These are phyloP conservation scores for Trichoderma breve DNA, from an alignment of 2,329 filamentous ascomycete species.

Conservation along the genomic window DNA sequence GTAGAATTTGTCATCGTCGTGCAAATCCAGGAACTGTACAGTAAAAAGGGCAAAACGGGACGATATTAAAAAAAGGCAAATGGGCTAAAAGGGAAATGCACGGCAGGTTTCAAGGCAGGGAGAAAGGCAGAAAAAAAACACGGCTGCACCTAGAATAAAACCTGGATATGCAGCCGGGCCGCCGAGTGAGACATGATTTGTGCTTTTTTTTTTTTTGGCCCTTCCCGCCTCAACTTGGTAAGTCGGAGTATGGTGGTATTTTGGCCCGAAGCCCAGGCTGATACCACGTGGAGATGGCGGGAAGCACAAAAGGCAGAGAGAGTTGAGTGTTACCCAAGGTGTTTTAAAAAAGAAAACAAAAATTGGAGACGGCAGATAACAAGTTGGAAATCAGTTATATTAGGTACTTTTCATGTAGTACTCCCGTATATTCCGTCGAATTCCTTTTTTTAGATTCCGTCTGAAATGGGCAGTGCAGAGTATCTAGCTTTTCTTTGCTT, in stretches of 20 bases:
- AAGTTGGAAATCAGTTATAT: no score
- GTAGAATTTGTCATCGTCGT: neutral
- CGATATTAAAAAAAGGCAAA: neutral
- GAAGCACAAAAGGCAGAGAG: neutral
- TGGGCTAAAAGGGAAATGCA: neutral
- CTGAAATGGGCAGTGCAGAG: neutral
- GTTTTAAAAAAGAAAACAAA: neutral
- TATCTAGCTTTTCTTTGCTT: neutral
- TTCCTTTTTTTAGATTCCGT: neutral
- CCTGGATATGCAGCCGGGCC: neutral
- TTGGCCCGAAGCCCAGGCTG: neutral
- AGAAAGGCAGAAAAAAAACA: neutral
- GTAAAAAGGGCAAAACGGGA: neutral
- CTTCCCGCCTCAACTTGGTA: slow-evolving; percentile 10
- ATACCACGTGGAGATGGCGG: neutral
- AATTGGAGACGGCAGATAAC: neutral
- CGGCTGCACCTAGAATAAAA: neutral
- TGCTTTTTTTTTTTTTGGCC: neutral
- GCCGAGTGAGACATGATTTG: neutral
- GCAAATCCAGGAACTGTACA: neutral
- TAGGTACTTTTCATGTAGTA: neutral
- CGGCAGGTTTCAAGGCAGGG: neutral
- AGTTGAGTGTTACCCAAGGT: neutral
- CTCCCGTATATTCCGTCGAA: neutral
- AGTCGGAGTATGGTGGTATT: slow-evolving; percentile 9